Conservation (phyloP, 768 basidiomycete species). For the Coprinopsis strossmayeri region DNA sequence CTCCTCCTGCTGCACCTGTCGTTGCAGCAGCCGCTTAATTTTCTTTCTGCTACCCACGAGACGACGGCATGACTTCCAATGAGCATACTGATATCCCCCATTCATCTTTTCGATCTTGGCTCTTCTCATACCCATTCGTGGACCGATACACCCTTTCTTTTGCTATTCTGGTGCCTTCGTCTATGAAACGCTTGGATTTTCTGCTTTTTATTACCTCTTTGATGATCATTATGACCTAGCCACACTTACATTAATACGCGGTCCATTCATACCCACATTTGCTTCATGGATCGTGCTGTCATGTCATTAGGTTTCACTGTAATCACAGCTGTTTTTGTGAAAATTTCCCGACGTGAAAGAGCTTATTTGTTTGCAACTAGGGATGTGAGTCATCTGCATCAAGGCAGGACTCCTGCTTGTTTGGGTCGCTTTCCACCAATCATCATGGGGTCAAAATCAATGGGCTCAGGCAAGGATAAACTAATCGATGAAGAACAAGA, state of each 20-base stretch:
- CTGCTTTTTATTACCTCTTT: constrained; percentile 39
- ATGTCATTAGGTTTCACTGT: constrained; percentile 54
- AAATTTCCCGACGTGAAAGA: not conserved
- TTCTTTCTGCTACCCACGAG: constrained; percentile 19
- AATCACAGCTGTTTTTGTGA: constrained; percentile 34
- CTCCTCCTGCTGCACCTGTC: constrained; percentile 65
- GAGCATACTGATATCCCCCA: constrained; percentile 23
- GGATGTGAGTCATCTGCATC: not conserved
- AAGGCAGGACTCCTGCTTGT: too few species aligned
- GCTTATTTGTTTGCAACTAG: not conserved
- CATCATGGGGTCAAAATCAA: constrained; percentile 61
- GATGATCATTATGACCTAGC: constrained; percentile 61
- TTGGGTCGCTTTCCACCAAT: too few species aligned
- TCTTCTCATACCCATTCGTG: constrained; percentile 30
- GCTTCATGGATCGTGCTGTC: constrained; percentile 51
- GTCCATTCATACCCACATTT: constrained; percentile 60
- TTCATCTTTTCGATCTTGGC: constrained; percentile 26
- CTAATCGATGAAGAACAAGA: constrained; percentile 71
- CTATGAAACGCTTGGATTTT: constrained; percentile 57
- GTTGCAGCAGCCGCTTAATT: constrained; percentile 78
- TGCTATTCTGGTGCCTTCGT: constrained; percentile 25
- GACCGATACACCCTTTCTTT: constrained; percentile 24
- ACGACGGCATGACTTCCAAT: constrained; percentile 36
- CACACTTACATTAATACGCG: constrained; percentile 64
- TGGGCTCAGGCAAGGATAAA: constrained; percentile 52